phyloP scores from a whole-genome alignment of 2,329 filamentous ascomycete genomes.

The Colletotrichum simmondsii region DNA sequence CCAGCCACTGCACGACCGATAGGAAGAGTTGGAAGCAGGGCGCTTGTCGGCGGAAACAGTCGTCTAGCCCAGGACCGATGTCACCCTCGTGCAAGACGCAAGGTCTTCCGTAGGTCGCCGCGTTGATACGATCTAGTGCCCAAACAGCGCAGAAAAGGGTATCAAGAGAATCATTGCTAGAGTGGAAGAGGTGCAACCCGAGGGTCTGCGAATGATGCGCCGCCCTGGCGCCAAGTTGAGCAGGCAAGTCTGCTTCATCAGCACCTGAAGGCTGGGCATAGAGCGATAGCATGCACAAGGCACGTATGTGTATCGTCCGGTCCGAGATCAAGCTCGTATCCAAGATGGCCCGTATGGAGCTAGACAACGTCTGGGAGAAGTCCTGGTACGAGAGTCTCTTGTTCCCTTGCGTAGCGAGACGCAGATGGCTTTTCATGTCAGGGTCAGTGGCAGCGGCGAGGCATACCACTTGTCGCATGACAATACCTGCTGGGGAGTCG shows the following conservation, averaged over 20 bases:
- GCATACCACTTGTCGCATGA: slow-evolving; percentile 65
- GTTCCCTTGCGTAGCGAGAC: slow-evolving; percentile 51
- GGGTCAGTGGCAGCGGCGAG: slow-evolving; percentile 64
- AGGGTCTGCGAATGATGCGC: slow-evolving; percentile 68
- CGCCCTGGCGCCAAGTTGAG: slow-evolving; percentile 63
- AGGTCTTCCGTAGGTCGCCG: slow-evolving; percentile 69
- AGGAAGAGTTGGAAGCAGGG: slow-evolving; percentile 69
- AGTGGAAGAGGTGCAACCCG: slow-evolving; percentile 62
- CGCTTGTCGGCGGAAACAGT: slow-evolving; percentile 60
- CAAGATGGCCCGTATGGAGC: slow-evolving; percentile 59
- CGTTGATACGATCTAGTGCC: slow-evolving; percentile 70
- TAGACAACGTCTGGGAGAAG: slow-evolving; percentile 60
- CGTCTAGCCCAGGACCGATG: slow-evolving; percentile 63
- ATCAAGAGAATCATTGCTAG: slow-evolving; percentile 51
- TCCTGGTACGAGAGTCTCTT: slow-evolving; percentile 55
- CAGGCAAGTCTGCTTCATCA: slow-evolving; percentile 65
- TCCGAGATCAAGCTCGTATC: slow-evolving; percentile 66
- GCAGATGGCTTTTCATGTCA: slow-evolving; percentile 55
- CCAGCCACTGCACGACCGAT: slow-evolving; percentile 63
- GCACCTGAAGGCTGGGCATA: slow-evolving; percentile 66
- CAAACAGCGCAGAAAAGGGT: slow-evolving; percentile 68
- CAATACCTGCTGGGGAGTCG: slow-evolving; percentile 49
- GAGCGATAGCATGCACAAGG: slow-evolving; percentile 65
- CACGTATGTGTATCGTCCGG: slow-evolving; percentile 65
- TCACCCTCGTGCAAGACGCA: slow-evolving; percentile 71